phyloP scores from a whole-genome alignment of 108 stramenopile species.

The Schizochytrium sp. region DNA sequence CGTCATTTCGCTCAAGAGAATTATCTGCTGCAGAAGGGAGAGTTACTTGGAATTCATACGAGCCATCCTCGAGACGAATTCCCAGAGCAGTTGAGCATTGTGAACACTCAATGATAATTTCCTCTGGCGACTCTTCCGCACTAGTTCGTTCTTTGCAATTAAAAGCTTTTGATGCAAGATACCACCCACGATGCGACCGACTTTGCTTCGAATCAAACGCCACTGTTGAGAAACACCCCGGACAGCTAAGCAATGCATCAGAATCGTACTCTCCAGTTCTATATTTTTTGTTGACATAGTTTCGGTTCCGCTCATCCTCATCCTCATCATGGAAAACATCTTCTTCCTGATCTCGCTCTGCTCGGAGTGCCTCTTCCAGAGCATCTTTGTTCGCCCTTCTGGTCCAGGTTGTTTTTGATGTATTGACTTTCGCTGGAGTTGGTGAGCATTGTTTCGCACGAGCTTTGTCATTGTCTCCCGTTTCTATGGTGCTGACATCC shows the following conservation, averaged over 20 bases:
- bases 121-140: not conserved
- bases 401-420: too few relatives aligned
- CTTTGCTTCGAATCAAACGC: not conserved
- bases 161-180: not conserved
- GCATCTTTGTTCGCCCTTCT: too few relatives aligned
- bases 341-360: not conserved
- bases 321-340: not conserved
- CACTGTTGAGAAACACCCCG: conserved; percentile 20
- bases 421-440: too few relatives aligned
- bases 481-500: too few relatives aligned
- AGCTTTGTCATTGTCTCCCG: too few relatives aligned
- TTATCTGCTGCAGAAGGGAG: not conserved
- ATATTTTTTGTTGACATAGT: not conserved
- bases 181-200: not conserved
- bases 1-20: too few relatives aligned
- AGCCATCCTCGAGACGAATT: not conserved
- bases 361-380: too few relatives aligned
- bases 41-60: not conserved
- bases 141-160: not conserved
- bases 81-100: conserved; percentile 7
- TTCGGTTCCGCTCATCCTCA: not conserved
- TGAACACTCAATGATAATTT: not conserved
- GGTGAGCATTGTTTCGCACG: too few relatives aligned
- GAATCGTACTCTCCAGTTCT: not conserved
- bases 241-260: conserved; percentile 1